A percentile compares a stretch with the other conserved stretches of the same genome.
phyloP scores from a whole-genome alignment of 352 stramenopile species.

The Globisporangium abappressorium region DNA sequence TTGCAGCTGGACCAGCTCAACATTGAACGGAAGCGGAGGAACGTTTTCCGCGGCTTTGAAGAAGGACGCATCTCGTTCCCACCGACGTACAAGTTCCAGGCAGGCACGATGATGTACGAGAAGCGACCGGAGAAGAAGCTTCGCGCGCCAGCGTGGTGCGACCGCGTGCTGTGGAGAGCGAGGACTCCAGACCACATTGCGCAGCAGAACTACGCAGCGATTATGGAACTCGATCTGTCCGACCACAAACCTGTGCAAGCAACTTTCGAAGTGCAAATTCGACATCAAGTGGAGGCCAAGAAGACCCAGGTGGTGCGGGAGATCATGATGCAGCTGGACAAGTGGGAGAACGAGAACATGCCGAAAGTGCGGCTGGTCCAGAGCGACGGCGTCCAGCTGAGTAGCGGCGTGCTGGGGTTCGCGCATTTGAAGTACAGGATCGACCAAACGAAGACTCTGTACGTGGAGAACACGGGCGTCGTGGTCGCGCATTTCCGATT shows the following conservation, averaged over 20 bases:
- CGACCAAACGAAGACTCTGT: constrained; percentile 57
- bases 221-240: constrained; percentile 91
- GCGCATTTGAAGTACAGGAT: constrained; percentile 58
- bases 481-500: constrained; percentile 95
- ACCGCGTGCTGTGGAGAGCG: constrained; percentile 83
- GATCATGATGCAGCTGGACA: constrained; percentile 94
- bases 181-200: constrained; percentile 50
- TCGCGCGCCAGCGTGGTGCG: constrained; percentile 96
- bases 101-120: constrained; percentile 95
- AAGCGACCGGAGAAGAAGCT: constrained; percentile 98
- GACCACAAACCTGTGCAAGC: constrained; percentile 99
- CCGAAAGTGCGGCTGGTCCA: constrained; percentile 89
- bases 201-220: constrained; percentile 85
- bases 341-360: constrained; percentile 96
- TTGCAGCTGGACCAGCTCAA: constrained; percentile 60
- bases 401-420: constrained; percentile 65
- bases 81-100: constrained; percentile 98
- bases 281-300: constrained; percentile 90
- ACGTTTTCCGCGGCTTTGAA: constrained; percentile 87
- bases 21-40: constrained; percentile 62
- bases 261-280: constrained; percentile 88
- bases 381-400: constrained; percentile 32
- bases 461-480: constrained; percentile 90
- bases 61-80: constrained; percentile 91
- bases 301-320: constrained; percentile 91